Conservation (phyloP, 2,329 filamentous ascomycete genomes). For the Kalmusia sp. region DNA sequence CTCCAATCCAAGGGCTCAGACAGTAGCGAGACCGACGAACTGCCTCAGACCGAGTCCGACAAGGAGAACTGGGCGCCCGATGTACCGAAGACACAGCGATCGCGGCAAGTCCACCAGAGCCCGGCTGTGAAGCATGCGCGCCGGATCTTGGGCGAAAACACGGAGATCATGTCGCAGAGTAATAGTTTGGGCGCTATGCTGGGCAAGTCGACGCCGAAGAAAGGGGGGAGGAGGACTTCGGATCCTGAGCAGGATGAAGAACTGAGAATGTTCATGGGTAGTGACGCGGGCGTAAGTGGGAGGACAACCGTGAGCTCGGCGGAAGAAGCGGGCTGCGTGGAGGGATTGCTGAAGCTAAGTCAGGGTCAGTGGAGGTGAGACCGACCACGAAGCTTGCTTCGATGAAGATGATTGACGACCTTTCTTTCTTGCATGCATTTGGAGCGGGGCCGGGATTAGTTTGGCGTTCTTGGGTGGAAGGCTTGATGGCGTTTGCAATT, state of each 20-base stretch:
- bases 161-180: conserved; percentile 48
- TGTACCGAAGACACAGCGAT: conserved; percentile 37
- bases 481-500: not conserved
- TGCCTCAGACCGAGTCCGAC: conserved; percentile 76
- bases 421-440: conserved; percentile 4
- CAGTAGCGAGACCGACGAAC: conserved; percentile 54
- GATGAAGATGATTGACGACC: not conserved
- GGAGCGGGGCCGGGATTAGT: not conserved
- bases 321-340: conserved; percentile 83
- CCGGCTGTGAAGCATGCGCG: conserved; percentile 42
- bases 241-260: conserved; percentile 65
- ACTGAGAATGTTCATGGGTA: conserved; percentile 76
- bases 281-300: conserved; percentile 62
- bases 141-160: conserved; percentile 57
- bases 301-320: conserved; percentile 60
- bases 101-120: conserved; percentile 32
- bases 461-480: not conserved
- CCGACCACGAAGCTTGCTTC: not conserved
- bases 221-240: conserved; percentile 36
- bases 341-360: conserved; percentile 85
- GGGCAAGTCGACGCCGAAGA: conserved; percentile 28
- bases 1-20: conserved; percentile 36
- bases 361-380: conserved; percentile 80
- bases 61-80: conserved; percentile 88
- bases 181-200: conserved; percentile 47